phyloP scores from a whole-genome alignment of 1,284 basidiomycete genomes.

The Vanrija sp. region DNA sequence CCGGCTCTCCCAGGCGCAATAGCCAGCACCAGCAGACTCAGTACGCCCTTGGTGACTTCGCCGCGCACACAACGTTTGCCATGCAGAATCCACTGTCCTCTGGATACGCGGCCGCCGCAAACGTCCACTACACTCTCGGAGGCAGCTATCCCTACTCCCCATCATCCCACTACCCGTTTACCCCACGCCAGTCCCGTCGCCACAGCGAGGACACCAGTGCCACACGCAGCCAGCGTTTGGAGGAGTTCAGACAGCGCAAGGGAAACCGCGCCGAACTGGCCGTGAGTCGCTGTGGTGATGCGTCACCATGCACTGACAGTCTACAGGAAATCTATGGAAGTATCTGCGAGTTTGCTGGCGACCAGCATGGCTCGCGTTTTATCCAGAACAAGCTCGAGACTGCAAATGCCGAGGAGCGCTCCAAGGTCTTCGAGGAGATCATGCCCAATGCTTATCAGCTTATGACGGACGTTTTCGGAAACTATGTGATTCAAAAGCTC shows the following conservation, averaged over 20 bases:
- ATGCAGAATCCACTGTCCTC: background rate
- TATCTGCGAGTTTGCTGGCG: conserved; percentile 87
- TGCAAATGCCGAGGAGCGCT: conserved; percentile 71
- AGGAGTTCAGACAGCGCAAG: conserved; percentile 80
- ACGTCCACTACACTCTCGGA: conserved; percentile 48
- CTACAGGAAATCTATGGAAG: conserved; percentile 70
- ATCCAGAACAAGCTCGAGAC: conserved; percentile 80
- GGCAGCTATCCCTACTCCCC: conserved; percentile 7
- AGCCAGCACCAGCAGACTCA: conserved; percentile 1
- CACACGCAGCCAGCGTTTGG: conserved; percentile 66
- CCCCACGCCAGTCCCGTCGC: background rate
- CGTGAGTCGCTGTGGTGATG: conserved; percentile 51
- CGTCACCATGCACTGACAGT: background rate
- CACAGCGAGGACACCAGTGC: conserved; percentile 13
- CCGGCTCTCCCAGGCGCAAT: conserved; percentile 1
- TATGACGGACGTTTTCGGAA: conserved; percentile 94
- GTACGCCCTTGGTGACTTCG: background rate
- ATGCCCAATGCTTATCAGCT: conserved; percentile 74
- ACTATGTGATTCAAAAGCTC: conserved; percentile 94
- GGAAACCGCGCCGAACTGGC: conserved; percentile 70
- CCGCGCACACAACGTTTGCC: background rate
- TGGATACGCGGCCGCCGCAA: conserved; percentile 1
- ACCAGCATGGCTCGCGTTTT: conserved; percentile 90
- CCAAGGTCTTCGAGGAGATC: conserved; percentile 85
- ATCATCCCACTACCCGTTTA: background rate